Evolutionary conservation across 768 basidiomycete genomes (phyloP).

Genomic region (Podaxis rugospora): DNA sequence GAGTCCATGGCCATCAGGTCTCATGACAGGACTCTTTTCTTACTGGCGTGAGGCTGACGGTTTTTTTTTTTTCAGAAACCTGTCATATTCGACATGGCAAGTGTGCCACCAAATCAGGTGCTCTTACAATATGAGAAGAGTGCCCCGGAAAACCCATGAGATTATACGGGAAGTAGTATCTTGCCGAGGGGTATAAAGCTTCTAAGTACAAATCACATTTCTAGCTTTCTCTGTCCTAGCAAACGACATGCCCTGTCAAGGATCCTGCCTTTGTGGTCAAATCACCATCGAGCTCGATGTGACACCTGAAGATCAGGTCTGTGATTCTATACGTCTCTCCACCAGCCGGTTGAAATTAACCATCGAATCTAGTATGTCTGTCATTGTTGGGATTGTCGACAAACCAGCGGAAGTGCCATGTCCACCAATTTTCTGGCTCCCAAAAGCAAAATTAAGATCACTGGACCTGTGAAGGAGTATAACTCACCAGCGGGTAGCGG

Average conservation of each 20-base stretch:
- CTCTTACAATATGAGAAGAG: no score
- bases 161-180: no score
- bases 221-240: not conserved
- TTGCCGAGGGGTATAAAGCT: not conserved
- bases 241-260: constrained; percentile 10
- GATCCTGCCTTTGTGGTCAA: constrained; percentile 30
- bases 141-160: no score
- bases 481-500: constrained; percentile 26
- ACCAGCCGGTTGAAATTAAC: not conserved
- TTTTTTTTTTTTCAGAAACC: no score
- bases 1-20: no score
- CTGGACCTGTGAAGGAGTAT: constrained; percentile 27
- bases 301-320: constrained; percentile 24
- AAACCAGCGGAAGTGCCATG: constrained; percentile 33
- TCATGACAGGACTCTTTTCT: no score
- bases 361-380: constrained; percentile 20
- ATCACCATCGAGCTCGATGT: constrained; percentile 20
- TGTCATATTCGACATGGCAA: no score
- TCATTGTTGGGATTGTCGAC: constrained; percentile 32
- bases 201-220: not conserved
- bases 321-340: not conserved
- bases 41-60: no score
- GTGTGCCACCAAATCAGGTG: no score
- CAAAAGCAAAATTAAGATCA: constrained; percentile 27
- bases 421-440: constrained; percentile 31